Evolutionary conservation across 108 stramenopile genomes (phyloP).

Genomic region (Aurantiochytrium sp.): DNA sequence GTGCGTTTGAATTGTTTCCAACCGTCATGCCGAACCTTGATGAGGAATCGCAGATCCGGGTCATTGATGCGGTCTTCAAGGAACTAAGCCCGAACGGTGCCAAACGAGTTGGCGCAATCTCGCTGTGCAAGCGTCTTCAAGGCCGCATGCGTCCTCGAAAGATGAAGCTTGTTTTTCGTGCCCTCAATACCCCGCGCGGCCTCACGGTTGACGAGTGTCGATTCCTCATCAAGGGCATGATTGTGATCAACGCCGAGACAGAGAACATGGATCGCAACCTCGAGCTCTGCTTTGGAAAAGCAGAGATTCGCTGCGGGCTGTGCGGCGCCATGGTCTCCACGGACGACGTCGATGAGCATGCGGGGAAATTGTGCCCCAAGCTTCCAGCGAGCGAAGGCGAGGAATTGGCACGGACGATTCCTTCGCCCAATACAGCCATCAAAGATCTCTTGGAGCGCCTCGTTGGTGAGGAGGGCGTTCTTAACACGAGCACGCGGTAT

Average conservation of each 20-base stretch:
- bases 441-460: neutral
- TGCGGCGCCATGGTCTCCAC: neutral
- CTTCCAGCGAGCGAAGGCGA: neutral
- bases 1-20: neutral
- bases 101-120: neutral
- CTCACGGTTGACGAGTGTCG: neutral
- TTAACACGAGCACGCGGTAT: neutral
- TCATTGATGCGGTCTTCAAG: neutral
- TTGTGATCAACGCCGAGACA: neutral
- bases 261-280: neutral
- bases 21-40: neutral
- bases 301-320: neutral
- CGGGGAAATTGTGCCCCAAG: neutral
- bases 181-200: neutral
- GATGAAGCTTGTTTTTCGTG: neutral
- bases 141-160: neutral
- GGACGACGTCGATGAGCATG: neutral
- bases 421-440: neutral
- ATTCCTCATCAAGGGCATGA: neutral
- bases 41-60: neutral
- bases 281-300: neutral
- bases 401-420: neutral
- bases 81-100: neutral
- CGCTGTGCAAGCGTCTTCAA: neutral
- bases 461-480: neutral